These are phyloP conservation scores for Mortierella sp. DNA, from an alignment of 371 early-diverging fungal genomes.

Conservation along the genomic window DNA sequence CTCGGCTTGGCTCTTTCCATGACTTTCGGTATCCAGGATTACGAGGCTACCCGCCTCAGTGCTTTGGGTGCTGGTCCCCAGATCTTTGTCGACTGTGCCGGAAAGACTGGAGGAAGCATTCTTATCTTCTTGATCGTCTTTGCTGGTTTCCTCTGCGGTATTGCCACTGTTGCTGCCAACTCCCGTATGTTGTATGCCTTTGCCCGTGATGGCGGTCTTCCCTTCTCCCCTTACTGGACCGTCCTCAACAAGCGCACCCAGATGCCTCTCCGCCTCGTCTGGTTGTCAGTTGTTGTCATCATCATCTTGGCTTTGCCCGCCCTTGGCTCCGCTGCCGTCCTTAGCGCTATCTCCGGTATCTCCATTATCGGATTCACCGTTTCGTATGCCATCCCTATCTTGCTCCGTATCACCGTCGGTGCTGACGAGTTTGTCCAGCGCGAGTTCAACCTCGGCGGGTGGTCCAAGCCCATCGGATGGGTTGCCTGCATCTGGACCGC, in stretches of 20 bases:
- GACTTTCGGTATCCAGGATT: conserved; percentile 69
- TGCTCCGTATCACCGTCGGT: conserved; percentile 64
- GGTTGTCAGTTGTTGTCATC: conserved; percentile 62
- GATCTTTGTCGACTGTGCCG: conserved; percentile 76
- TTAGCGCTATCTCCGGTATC: conserved; percentile 69
- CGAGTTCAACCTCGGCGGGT: conserved; percentile 62
- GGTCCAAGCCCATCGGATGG: conserved; percentile 58
- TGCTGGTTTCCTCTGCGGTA: conserved; percentile 71
- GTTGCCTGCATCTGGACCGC: conserved; percentile 60
- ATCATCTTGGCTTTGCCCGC: conserved; percentile 43
- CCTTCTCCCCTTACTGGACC: conserved; percentile 39
- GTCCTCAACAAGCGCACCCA: conserved; percentile 58
- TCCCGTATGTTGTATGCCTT: conserved; percentile 84
- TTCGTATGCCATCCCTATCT: conserved; percentile 66
- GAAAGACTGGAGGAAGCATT: conserved; percentile 61
- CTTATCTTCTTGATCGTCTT: conserved; percentile 69
- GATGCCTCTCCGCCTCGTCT: conserved; percentile 65
- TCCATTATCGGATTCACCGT: conserved; percentile 64
- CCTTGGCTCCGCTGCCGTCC: conserved; percentile 68
- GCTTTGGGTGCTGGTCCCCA: conserved; percentile 67
- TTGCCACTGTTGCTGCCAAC: conserved; percentile 67
- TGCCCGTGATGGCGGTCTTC: conserved; percentile 78
- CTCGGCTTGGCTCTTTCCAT: conserved; percentile 69
- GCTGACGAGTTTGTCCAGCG: conserved; percentile 50
- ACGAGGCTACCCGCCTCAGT: conserved; percentile 60